Conservation (phyloP, 805 yeast species). For the Clavispora santaluciae region DNA sequence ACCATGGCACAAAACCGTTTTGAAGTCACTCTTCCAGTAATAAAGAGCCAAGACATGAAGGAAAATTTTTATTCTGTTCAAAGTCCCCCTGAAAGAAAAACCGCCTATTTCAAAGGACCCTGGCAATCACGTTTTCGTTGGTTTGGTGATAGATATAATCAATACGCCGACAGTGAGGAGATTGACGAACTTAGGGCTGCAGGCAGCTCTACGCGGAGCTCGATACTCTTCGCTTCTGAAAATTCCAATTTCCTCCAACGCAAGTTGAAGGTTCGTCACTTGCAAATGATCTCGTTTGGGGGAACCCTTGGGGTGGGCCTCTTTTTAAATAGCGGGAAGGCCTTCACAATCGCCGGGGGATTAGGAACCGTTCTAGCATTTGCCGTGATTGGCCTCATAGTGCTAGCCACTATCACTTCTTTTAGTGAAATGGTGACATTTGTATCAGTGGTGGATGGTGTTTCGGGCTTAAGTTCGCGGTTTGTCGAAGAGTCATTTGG, state of each 20-base stretch:
- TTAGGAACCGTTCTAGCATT: constrained; percentile 70
- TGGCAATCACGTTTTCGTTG: not conserved
- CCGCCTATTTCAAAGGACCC: not conserved
- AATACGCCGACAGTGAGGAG: not conserved
- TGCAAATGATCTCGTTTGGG: constrained; percentile 75
- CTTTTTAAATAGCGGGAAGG: constrained; percentile 65
- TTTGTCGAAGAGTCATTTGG: constrained; percentile 78
- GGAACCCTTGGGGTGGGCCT: constrained; percentile 79
- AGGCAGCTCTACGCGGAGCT: not conserved
- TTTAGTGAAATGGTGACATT: constrained; percentile 80
- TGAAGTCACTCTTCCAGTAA: constrained; percentile 23
- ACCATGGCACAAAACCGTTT: constrained; percentile 12
- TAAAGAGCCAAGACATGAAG: constrained; percentile 22
- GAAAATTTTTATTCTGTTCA: constrained; percentile 19
- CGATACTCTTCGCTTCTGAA: not conserved
- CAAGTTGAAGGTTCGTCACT: constrained; percentile 57
- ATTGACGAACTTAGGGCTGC: constrained; percentile 2
- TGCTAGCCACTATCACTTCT: constrained; percentile 63
- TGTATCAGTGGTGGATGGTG: constrained; percentile 75
- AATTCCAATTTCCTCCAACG: constrained; percentile 40
- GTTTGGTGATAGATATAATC: not conserved
- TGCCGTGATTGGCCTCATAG: constrained; percentile 57
- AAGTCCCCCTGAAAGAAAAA: not conserved
- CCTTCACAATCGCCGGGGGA: constrained; percentile 71
- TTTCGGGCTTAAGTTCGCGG: constrained; percentile 67